phyloP scores from a whole-genome alignment of 2,329 filamentous ascomycete species.

The Arachnomyces sp. region DNA sequence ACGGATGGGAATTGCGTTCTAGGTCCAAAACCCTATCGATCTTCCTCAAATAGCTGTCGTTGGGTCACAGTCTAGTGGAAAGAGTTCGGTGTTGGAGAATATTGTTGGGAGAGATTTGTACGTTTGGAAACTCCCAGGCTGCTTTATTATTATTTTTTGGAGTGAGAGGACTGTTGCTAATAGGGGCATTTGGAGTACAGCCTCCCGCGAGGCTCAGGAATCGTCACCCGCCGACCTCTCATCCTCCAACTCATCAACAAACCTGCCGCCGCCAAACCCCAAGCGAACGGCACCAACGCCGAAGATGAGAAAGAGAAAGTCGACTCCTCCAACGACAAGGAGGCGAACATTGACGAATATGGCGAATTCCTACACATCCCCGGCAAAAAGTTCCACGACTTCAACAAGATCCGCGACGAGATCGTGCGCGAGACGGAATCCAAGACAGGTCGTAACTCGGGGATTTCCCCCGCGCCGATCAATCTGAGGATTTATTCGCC shows the following conservation, averaged over 20 bases:
- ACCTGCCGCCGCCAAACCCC: constrained; percentile 49
- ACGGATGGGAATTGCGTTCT: constrained; percentile 21
- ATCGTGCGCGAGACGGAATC: constrained; percentile 93
- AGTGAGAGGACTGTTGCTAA: constrained; percentile 20
- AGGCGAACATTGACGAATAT: constrained; percentile 92
- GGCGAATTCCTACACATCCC: constrained; percentile 98
- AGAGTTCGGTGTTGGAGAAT: constrained; percentile 98
- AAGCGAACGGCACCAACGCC: constrained; percentile 59
- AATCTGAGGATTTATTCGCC: constrained; percentile 98
- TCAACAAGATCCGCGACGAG: constrained; percentile 96
- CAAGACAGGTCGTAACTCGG: constrained; percentile 92
- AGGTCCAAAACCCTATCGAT: constrained; percentile 98
- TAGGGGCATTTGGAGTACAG: constrained; percentile 39
- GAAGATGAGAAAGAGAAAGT: constrained; percentile 45
- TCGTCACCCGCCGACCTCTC: constrained; percentile 90
- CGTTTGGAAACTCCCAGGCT: constrained; percentile 31
- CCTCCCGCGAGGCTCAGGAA: constrained; percentile 92
- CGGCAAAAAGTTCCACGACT: constrained; percentile 95
- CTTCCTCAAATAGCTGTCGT: constrained; percentile 96
- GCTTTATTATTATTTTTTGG: constrained; percentile 9
- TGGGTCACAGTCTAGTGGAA: constrained; percentile 96
- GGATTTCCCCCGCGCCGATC: constrained; percentile 93
- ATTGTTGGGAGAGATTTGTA: constrained; percentile 99
- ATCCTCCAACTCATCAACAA: constrained; percentile 98
- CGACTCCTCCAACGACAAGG: constrained; percentile 63